These are phyloP conservation scores for Venturia oleaginea DNA, from an alignment of 2,329 filamentous ascomycete species.

Conservation along the genomic window DNA sequence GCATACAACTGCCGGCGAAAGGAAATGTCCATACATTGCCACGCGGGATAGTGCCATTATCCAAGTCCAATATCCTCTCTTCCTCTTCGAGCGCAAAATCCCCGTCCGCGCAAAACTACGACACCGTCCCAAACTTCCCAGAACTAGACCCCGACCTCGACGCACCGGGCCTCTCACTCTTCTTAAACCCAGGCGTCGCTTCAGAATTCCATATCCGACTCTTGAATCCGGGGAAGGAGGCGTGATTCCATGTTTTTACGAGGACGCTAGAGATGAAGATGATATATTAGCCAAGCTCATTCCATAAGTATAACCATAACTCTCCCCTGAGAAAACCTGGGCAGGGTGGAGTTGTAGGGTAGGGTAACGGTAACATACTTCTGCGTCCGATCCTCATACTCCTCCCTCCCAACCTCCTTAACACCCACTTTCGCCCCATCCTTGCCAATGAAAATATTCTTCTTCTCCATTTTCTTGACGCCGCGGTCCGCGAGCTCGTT, in stretches of 20 bases:
- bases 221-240: constrained; percentile 26
- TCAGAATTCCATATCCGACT: constrained; percentile 24
- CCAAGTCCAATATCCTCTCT: not conserved
- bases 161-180: constrained; percentile 4
- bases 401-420: constrained; percentile 58
- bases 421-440: constrained; percentile 62
- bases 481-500: constrained; percentile 57
- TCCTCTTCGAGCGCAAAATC: no score
- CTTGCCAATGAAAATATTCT: constrained; percentile 67
- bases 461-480: constrained; percentile 61
- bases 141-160: not conserved
- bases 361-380: constrained; percentile 24
- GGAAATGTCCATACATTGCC: not conserved
- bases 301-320: not conserved
- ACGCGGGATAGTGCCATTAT: not conserved
- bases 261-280: constrained; percentile 30
- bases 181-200: constrained; percentile 18
- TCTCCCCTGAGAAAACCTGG: not conserved
- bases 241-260: constrained; percentile 42
- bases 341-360: not conserved
- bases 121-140: not conserved
- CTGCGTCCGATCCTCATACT: constrained; percentile 66
- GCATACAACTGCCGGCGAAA: not conserved
- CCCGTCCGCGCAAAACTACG: not conserved
- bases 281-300: no score